A percentile compares a stretch with the other conserved stretches of the same genome.
These are phyloP conservation scores for Tylopilus orsonianus DNA, from an alignment of 1,284 basidiomycete species.

Conservation along the genomic window DNA sequence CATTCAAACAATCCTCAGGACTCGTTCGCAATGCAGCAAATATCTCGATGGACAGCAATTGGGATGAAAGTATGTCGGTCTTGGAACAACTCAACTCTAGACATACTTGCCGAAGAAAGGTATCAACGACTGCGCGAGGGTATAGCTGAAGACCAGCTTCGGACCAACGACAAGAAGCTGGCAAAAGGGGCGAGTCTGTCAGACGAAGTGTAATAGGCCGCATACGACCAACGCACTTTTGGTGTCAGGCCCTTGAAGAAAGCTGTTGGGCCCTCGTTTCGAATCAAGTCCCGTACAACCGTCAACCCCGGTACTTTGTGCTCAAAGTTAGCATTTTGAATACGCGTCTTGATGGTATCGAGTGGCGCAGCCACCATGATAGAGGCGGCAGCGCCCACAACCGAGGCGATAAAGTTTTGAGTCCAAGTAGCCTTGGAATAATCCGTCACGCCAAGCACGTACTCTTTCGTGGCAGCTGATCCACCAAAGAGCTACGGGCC, in stretches of 20 bases:
- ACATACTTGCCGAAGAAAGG: constrained; percentile 91
- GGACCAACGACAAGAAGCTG: constrained; percentile 96
- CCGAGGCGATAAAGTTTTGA: constrained; percentile 94
- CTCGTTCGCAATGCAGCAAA: constrained; percentile 2
- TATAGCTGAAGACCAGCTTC: constrained; percentile 98
- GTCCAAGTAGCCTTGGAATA: constrained; percentile 93
- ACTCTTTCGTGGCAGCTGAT: constrained; percentile 93
- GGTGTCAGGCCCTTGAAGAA: constrained; percentile 98
- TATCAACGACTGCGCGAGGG: constrained; percentile 94
- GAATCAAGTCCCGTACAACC: constrained; percentile 86
- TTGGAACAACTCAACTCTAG: constrained; percentile 35
- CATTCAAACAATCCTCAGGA: neutral
- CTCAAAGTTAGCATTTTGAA: constrained; percentile 98
- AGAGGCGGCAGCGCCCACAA: constrained; percentile 92
- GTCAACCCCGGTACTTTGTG: constrained; percentile 84
- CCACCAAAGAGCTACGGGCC: constrained; percentile 87
- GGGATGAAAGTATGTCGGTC: neutral
- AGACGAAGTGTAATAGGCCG: neutral
- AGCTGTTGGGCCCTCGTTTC: constrained; percentile 81
- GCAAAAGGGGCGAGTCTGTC: neutral
- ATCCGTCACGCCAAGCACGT: constrained; percentile 85
- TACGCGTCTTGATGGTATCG: constrained; percentile 95
- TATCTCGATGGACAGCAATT: constrained; percentile 2
- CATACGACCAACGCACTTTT: constrained; percentile 58
- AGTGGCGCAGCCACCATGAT: constrained; percentile 96